Base-by-base conservation (phyloP, 2,329 filamentous ascomycete genomes). In the Aotearoamyces nothofagi region DNA sequence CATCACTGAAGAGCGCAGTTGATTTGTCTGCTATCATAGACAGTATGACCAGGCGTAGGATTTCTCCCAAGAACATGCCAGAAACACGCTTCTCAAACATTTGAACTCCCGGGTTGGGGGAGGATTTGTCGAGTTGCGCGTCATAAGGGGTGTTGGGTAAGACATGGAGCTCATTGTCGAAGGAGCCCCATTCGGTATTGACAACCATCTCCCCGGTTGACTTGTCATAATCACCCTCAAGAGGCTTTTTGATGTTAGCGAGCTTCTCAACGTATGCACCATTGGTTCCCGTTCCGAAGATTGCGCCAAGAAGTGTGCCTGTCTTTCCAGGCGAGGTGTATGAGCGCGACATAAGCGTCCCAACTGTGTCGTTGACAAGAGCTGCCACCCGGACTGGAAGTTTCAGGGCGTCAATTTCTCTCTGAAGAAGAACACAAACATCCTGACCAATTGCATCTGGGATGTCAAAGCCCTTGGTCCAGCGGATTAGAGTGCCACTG, bases 71-170 rank as follows among this genome's bases (percentile, higher is more conserved):
- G 59, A 96, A 98, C 87, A 98, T 96, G 51, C 90, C 90, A 1
- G 84, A 93, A 10, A 98, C 78, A 26, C 87, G 79, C 66, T 98
- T 98, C 61, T 98, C 90, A 49, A 96, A 98, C 81, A 96, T 93
- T 51, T 98, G 90, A 36, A 92, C 73, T 15, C 90, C 90, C 0
- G 86, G 87, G 54, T 98, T 96, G 43, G 82, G 73, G 39, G 78
- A 90, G 35, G 77, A 71, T 32, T 61, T 58, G 53, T 98, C 87
- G 14, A 98, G 64, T 33, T 72, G 66, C 27, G 63, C 58, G 50
- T 98, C 90, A 58, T 83, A 96, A 0, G 70, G 60, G 0, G 87
- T 96, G 44, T 74, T 78, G 25, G 87, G 90, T 22, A 98, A 65
- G 12, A 92, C 79, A 42, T 77, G 81, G 39, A 96, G 71, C 43